Evolutionary conservation across 2,329 filamentous ascomycete species (phyloP).

Genomic region (Alternaria solani): DNA sequence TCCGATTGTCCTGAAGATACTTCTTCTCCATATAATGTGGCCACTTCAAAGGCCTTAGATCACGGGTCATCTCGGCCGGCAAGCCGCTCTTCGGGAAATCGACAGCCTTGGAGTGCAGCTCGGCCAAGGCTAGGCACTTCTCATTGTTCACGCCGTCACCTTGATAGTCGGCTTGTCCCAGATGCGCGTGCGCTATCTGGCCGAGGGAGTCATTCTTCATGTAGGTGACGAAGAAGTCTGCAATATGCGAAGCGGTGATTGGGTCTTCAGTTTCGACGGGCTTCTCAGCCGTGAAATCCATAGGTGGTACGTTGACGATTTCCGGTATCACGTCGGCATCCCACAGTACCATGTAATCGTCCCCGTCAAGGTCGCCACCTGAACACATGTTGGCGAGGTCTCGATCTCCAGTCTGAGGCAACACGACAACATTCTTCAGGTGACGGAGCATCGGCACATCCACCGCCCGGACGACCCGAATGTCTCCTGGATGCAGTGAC

Average conservation of each 20-base stretch:
- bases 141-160: slow-evolving; percentile 69
- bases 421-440: slow-evolving; percentile 84
- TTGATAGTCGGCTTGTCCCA: slow-evolving; percentile 75
- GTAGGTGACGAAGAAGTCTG: slow-evolving; percentile 86
- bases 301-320: slow-evolving; percentile 76
- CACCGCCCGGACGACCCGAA: slow-evolving; percentile 86
- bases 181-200: slow-evolving; percentile 81
- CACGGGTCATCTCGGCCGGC: slow-evolving; percentile 71
- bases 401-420: slow-evolving; percentile 82
- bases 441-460: slow-evolving; percentile 76
- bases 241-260: slow-evolving; percentile 77
- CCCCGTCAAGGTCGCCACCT: slow-evolving; percentile 92
- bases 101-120: slow-evolving; percentile 87
- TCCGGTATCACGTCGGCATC: slow-evolving; percentile 71
- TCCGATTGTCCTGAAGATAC: slow-evolving; percentile 53
- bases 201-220: slow-evolving; percentile 89
- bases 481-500: slow-evolving; percentile 90
- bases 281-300: slow-evolving; percentile 73
- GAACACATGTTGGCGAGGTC: slow-evolving; percentile 95
- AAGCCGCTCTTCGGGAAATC: slow-evolving; percentile 93
- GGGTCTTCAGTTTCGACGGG: slow-evolving; percentile 65
- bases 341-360: slow-evolving; percentile 96
- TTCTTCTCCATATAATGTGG: slow-evolving; percentile 90
- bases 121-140: slow-evolving; percentile 75
- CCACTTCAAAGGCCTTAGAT: slow-evolving; percentile 69